Base-by-base conservation (phyloP, 345 rosid genomes). In the Citropsis articulata region DNA sequence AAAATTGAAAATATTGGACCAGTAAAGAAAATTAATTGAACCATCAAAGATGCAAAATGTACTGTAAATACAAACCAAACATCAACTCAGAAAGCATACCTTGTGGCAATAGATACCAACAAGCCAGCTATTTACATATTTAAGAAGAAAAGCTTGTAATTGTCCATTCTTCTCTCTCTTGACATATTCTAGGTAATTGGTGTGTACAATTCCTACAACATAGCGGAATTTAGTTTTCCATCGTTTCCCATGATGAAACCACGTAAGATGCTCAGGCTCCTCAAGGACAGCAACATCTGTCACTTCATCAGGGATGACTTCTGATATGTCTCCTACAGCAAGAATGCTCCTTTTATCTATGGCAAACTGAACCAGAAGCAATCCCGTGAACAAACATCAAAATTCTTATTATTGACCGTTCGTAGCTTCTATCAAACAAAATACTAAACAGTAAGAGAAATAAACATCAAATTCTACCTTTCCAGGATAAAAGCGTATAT, bases 241-340 rank as follows among this genome's bases (percentile, higher is more conserved):
- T 80, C 90, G 90, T 81, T 89, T 91, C 60, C 99, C 98, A 80
- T 96, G 99, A 85, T 96, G 99, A 82, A 89, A 96, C 99, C 99
- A 96, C 6, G 99, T 96, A 56, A 96, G 97, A 86, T 96, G 98
- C 83, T 96, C 98, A 12, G 98, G 99, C 86, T 94, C 99, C 83
- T 96, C 98, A n/a, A 96, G 97, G 83, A 96, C 94, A 64, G 97
- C 95, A 80, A 96, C 55, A 78, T 94, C 97, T 4, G 95, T 97
- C 77, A 88, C 97, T 75, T 91, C 95, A 82, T 91, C 94, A 28
- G 93, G 83, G 73, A 94, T 91, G 71, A 85, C 72, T 73, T 90
- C 91, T 0, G 97, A 86, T 65, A 94, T 96, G 82, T 94, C 99
- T 55, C 98, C 99, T 6, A 87, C 97, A 40, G 92, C 86, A 79